phyloP scores from a whole-genome alignment of 306 rosid genomes.

The Prunus davidiana region DNA sequence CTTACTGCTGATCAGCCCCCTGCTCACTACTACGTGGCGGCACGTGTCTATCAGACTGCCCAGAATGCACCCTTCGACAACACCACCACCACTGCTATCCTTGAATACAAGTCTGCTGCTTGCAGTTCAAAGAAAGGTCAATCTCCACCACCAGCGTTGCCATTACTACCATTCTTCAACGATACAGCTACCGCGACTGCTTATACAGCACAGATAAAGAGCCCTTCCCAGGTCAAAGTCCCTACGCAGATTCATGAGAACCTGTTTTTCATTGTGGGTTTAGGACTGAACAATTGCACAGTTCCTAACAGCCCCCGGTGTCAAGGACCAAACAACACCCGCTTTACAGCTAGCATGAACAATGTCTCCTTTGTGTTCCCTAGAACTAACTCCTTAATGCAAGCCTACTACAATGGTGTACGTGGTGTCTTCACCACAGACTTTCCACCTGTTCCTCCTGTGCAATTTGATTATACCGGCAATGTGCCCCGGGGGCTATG shows the following conservation, averaged over 20 bases:
- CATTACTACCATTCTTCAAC: conserved; percentile 59
- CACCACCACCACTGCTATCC: conserved; percentile 93
- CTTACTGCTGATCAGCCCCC: conserved; percentile 74
- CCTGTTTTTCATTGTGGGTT: conserved; percentile 60
- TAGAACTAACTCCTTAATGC: conserved; percentile 65
- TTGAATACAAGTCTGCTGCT: conserved; percentile 58
- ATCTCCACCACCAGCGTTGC: conserved; percentile 40
- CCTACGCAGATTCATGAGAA: conserved; percentile 44
- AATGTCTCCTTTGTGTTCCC: conserved; percentile 81
- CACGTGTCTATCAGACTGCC: conserved; percentile 65
- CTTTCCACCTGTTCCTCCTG: conserved; percentile 78
- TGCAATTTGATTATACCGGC: conserved; percentile 76
- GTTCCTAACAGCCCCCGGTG: conserved; percentile 81
- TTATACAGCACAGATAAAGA: conserved; percentile 49
- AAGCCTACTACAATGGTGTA: conserved; percentile 68
- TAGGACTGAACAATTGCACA: conserved; percentile 83
- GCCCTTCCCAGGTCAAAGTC: conserved; percentile 45
- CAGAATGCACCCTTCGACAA: conserved; percentile 84
- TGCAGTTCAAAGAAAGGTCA: conserved; percentile 33
- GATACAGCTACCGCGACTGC: conserved; percentile 71
- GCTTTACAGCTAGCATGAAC: conserved; percentile 83
- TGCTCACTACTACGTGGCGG: conserved; percentile 74
- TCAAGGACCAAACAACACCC: conserved; percentile 99
- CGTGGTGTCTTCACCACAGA: conserved; percentile 83
- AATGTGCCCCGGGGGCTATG: conserved; percentile 79